Evolutionary conservation across 2,329 filamentous ascomycete species (phyloP), one percentile per base, ranked within the genome.

Genomic region (Fusarium graminum): DNA sequence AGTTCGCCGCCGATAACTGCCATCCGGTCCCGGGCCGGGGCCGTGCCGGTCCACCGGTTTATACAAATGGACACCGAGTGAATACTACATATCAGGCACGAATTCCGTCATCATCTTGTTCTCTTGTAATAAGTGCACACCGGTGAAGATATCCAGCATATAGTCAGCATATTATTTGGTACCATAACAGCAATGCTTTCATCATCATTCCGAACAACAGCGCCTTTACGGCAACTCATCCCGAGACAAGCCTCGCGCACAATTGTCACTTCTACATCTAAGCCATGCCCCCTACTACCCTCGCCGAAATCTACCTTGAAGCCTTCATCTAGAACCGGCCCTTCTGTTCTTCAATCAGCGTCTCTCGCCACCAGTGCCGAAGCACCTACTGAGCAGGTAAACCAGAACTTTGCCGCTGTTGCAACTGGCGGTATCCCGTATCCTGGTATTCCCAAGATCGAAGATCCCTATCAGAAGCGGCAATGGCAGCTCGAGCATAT

Each of bases 361-460:
- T 65, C 54, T 5, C 69, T 72, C 34, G 65, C 70, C 25, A 73
- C 71, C 42, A 68, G 59, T 16, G 46, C 67, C 19, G 69, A 68
- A 22, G 69, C 45, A 11, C 25, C 45, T 7, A 14, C 41, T 2
- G 60, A 60, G 34, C 53, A 59, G 8, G 59, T 57, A 22, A 73
- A 72, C 50, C 45, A 66, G 26, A 69, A 70, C 65, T 71, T 73
- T 49, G 69, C 71, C 3, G 71, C 71, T 26, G 65, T 73, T 42
- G 65, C 69, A 28, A 75, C 74, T 3, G 74, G 74, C 1, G 75
- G 75, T 16, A 75, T 74, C 13, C 65, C 67, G 1, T 72, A 85
- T 26, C 77, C 80, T 12, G 83, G 85, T 10, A 87, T 90, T 19
- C 87, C 88, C 4, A 80, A 78, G 38, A 88, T 88, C 71, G 75